Conservation (phyloP, 495 filamentous ascomycete genomes). For the Neurospora sp. region DNA sequence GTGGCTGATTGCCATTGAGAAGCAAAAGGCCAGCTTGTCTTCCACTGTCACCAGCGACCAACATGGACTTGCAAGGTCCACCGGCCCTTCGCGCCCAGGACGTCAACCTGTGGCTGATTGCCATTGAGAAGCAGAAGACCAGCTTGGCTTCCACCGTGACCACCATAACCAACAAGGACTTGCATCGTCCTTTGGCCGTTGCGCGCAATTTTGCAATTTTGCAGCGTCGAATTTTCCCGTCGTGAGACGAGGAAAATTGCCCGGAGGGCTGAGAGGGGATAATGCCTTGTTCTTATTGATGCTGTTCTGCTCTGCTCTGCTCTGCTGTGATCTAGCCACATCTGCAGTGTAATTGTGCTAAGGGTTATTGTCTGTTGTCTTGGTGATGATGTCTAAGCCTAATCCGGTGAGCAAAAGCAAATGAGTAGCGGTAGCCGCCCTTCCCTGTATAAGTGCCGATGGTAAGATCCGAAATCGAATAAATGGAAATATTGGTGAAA, state of each 20-base stretch:
- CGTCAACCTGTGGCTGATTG: constrained; percentile 61
- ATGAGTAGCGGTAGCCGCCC: not conserved
- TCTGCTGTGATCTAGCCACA: no score
- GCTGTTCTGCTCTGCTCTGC: not conserved
- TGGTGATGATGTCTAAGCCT: not conserved
- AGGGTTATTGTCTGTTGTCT: no score
- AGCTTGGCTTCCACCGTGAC: constrained; percentile 16
- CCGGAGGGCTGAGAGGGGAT: not conserved
- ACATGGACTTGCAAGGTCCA: constrained; percentile 60
- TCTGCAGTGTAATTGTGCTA: no score
- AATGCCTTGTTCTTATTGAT: not conserved
- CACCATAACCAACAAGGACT: constrained; percentile 66
- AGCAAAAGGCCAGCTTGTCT: constrained; percentile 26
- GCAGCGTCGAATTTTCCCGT: not conserved
- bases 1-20: constrained; percentile 68
- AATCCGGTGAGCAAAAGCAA: not conserved
- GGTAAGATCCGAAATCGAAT: not conserved
- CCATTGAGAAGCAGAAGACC: constrained; percentile 49
- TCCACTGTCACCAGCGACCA: constrained; percentile 42
- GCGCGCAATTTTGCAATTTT: not conserved
- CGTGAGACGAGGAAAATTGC: not conserved
- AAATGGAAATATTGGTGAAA: not conserved
- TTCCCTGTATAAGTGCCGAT: not conserved
- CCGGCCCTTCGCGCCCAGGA: constrained; percentile 47
- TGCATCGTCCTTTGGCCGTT: constrained; percentile 34